phyloP scores from a whole-genome alignment of 805 yeast genomes.

The Yarrowia divulgata region DNA sequence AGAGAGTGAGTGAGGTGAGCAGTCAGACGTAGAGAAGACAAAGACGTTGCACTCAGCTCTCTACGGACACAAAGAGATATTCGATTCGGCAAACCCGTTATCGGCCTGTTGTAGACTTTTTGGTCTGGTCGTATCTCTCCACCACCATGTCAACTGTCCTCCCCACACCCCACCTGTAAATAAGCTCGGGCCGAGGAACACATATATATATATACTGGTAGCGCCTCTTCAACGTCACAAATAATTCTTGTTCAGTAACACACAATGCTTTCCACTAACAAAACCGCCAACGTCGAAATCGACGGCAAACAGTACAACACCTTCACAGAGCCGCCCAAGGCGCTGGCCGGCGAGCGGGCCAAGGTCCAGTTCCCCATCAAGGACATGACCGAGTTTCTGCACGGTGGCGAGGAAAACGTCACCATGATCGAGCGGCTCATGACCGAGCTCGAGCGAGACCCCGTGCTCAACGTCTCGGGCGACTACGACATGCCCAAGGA shows the following conservation, averaged over 20 bases:
- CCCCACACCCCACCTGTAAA: background rate
- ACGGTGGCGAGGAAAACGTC: conserved; percentile 55
- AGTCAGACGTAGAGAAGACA: too few species aligned
- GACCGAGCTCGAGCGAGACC: conserved; percentile 62
- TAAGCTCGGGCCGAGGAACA: conserved; percentile 33
- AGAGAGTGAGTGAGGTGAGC: background rate
- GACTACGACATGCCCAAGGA: conserved; percentile 59
- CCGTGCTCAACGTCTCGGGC: conserved; percentile 55
- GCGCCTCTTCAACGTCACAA: too few species aligned
- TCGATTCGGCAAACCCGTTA: too few species aligned
- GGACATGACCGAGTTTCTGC: conserved; percentile 55
- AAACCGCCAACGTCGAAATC: conserved; percentile 43
- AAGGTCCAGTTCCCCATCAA: conserved; percentile 51
- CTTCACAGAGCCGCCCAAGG: conserved; percentile 50
- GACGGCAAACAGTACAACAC: conserved; percentile 46
- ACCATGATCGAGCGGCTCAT: conserved; percentile 52
- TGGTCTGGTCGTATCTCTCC: too few species aligned
- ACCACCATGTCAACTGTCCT: too few species aligned
- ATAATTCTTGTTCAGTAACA: too few species aligned
- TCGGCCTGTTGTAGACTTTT: too few species aligned
- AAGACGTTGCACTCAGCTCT: too few species aligned
- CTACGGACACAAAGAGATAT: too few species aligned
- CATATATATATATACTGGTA: conserved; percentile 15
- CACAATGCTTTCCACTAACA: conserved; percentile 6
- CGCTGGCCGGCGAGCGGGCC: conserved; percentile 53